Conservation (phyloP, 148 eudicot species). For the Rhododendron ovatum region DNA sequence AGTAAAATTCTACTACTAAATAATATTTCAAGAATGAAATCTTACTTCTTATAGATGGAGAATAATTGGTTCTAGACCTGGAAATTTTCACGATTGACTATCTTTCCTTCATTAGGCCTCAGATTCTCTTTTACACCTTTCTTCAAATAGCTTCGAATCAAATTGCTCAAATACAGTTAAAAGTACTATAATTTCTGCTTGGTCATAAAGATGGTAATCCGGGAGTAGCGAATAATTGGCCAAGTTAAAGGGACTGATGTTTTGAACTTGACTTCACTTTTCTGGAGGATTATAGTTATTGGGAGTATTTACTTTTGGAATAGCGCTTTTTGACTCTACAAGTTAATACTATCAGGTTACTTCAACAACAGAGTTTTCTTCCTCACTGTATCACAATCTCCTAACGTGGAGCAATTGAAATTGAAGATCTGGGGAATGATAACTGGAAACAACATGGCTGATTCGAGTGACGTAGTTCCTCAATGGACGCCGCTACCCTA, state of each 20-base stretch:
- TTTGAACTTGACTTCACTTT: background rate
- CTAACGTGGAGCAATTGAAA: conserved; percentile 61
- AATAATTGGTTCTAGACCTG: background rate
- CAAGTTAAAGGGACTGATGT: background rate
- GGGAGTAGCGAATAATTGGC: background rate
- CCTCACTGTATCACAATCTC: conserved; percentile 79
- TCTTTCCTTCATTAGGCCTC: background rate
- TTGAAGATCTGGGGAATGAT: conserved; percentile 48
- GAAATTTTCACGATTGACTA: background rate
- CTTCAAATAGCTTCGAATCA: background rate
- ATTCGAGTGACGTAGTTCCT: conserved; percentile 22
- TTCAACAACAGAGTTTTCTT: conserved; percentile 53
- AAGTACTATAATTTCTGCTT: background rate
- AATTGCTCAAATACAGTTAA: background rate
- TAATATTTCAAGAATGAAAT: too few species aligned
- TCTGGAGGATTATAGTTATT: background rate
- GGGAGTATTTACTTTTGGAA: background rate
- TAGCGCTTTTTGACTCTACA: background rate
- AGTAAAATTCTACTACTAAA: background rate
- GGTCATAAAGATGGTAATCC: background rate
- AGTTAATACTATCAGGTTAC: conserved; percentile 37
- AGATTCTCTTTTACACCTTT: background rate
- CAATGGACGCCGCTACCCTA: conserved; percentile 29
- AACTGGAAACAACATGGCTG: conserved; percentile 32
- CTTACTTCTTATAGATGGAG: background rate